A percentile compares a stretch with the other conserved stretches of the same genome.
These are phyloP conservation scores for Ananas comosus DNA, from an alignment of 176 grass and related monocot genomes.

Conservation along the genomic window DNA sequence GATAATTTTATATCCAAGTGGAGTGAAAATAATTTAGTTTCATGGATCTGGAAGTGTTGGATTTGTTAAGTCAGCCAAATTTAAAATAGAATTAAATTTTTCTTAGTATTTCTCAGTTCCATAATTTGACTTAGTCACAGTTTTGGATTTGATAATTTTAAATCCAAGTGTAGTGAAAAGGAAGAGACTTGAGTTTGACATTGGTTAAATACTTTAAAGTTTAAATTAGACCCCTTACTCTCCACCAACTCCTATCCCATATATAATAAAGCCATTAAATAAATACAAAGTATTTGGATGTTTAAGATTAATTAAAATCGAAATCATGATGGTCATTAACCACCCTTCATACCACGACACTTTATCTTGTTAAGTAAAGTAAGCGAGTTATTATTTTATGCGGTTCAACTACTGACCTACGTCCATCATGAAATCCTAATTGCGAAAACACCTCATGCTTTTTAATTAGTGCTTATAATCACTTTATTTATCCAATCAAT, in stretches of 20 bases:
- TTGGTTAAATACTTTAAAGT: not conserved
- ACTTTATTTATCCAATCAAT: not conserved
- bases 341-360: too few relatives aligned
- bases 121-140: not conserved
- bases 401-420: too few relatives aligned
- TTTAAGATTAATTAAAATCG: not conserved
- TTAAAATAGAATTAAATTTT: not conserved
- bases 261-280: not conserved
- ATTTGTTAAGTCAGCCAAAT: not conserved
- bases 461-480: not conserved
- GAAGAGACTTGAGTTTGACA: not conserved
- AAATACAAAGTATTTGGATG: not conserved
- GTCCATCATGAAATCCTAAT: too few relatives aligned
- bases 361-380: too few relatives aligned
- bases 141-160: not conserved
- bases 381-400: too few relatives aligned
- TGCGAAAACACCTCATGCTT: not conserved
- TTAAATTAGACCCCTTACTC: not conserved
- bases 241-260: not conserved
- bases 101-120: not conserved
- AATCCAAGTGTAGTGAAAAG: not conserved
- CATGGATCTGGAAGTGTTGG: not conserved
- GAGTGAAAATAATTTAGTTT: not conserved
- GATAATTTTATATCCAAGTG: not conserved
- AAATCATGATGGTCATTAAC: not conserved